Base-by-base conservation (phyloP, 176 grass and related monocot genomes). In the Bromus sterilis region DNA sequence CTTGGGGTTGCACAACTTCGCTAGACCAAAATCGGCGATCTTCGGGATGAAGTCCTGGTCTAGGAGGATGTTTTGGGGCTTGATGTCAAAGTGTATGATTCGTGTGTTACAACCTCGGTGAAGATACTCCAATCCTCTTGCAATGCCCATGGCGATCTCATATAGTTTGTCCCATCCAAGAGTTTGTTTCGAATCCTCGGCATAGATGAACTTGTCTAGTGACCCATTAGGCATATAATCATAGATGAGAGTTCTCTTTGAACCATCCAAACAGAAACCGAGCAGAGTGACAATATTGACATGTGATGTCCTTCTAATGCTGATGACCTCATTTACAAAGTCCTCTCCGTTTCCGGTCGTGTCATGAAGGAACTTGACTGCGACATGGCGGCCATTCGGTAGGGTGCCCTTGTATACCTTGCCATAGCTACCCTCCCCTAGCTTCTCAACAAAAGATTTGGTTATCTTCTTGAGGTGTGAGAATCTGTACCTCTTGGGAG, bases 21-120 rank as follows among this genome's bases (percentile, higher is more conserved):
- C 85, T 1, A 91, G 74, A 14, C 89, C 89, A 32, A 91, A 91
- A 34, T 87, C 89, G 0, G 89, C 84, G 12, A 91, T 91, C 64
- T 66, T 66, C 9, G 33, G 64, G 32, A n/a, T 33, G 11, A 66
- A 66, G 9, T 66, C 64, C 20, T 66, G 64, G 20, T 66, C 64
- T 6, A 66, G 64, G 64, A 66, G 64, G 64, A 37, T 66, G 33
- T 66, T 66, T 23, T 66, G 64, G 20, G 64, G 64, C 33, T 66
- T 66, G 20, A 66, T 4, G 4, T 66, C 64, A 11, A 66, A 66
- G 36, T 66, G 64, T 66, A 66, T 66, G 64, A 37, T 66, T n/a
- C 64, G 20, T 2, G 64, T 66, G 64, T 66, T 66, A 20, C 64
- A 66, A 0, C 64, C 64, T 2, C 64, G 33, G 20, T 66, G 64